Percentiles rank a stretch among this genome's conserved stretches.
phyloP scores from a whole-genome alignment of 2,329 filamentous ascomycete species.

The Clonostachys chloroleuca region DNA sequence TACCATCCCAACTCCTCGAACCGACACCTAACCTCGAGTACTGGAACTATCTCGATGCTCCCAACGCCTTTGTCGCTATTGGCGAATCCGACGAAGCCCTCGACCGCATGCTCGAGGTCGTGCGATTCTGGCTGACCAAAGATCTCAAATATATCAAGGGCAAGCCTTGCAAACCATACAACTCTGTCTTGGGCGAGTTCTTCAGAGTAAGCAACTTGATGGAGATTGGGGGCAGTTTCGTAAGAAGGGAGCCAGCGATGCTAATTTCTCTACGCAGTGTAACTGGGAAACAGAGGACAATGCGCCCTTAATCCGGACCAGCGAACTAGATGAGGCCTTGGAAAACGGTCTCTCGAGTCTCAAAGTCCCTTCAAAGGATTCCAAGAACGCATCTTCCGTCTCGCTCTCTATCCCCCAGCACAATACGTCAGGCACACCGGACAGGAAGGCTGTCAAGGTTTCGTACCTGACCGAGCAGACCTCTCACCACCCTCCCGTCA shows the following conservation, averaged over 20 bases:
- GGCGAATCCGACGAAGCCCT: conserved; percentile 88
- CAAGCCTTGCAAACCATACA: conserved; percentile 98
- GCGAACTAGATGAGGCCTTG: conserved; percentile 21
- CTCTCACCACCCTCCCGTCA: conserved; percentile 95
- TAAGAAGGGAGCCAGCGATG: neutral
- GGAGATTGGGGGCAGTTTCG: neutral
- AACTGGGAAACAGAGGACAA: conserved; percentile 91
- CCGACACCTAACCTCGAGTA: conserved; percentile 97
- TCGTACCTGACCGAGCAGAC: conserved; percentile 98
- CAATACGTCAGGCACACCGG: conserved; percentile 29
- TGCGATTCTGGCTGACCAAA: conserved; percentile 98
- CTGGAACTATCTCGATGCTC: conserved; percentile 96
- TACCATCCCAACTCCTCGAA: conserved; percentile 92
- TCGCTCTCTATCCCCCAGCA: conserved; percentile 47
- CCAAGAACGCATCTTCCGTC: conserved; percentile 41
- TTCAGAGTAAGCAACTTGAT: conserved; percentile 67
- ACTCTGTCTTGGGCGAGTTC: conserved; percentile 94
- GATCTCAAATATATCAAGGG: conserved; percentile 98
- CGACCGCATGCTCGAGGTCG: conserved; percentile 89
- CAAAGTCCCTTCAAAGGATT: conserved; percentile 36
- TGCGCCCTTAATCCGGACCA: conserved; percentile 59
- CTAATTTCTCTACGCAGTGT: conserved; percentile 49
- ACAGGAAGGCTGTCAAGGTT: conserved; percentile 62
- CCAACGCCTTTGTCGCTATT: conserved; percentile 78
- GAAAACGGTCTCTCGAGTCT: conserved; percentile 20